phyloP scores from a whole-genome alignment of 805 yeast genomes.

The Candida montana region DNA sequence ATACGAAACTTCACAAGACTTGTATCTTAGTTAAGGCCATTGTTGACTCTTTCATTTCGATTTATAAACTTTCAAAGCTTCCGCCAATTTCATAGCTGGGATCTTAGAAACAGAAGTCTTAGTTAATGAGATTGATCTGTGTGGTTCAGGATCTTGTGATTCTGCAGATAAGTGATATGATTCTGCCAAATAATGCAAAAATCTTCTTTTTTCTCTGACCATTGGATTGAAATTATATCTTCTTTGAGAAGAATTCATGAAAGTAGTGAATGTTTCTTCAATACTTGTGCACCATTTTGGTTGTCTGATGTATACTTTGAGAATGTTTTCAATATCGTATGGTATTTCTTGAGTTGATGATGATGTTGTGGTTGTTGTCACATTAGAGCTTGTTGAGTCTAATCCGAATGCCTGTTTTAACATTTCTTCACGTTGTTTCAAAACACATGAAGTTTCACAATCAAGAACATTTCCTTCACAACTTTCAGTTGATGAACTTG shows the following conservation, averaged over 20 bases:
- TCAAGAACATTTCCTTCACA: conserved; percentile 34
- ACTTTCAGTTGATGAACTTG: conserved; percentile 32
- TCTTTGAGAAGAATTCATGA: conserved; percentile 40
- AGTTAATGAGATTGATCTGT: conserved; percentile 62
- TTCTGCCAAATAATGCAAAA: conserved; percentile 63
- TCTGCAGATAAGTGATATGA: conserved; percentile 57
- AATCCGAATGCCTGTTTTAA: conserved; percentile 59
- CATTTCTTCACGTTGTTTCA: conserved; percentile 51
- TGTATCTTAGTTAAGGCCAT: no score
- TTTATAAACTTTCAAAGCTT: conserved; percentile 34
- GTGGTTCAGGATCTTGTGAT: conserved; percentile 79
- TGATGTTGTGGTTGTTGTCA: no score
- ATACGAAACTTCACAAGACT: no score
- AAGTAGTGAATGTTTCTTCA: conserved; percentile 46
- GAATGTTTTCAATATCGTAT: conserved; percentile 20
- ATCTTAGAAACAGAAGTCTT: conserved; percentile 26
- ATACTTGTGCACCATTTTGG: conserved; percentile 62
- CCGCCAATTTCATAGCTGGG: conserved; percentile 44
- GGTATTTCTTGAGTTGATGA: neutral
- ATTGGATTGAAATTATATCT: conserved; percentile 64
- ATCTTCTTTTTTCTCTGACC: conserved; percentile 61
- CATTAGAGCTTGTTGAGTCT: neutral
- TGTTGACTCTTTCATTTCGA: conserved; percentile 20
- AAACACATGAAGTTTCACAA: conserved; percentile 70
- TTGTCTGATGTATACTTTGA: conserved; percentile 33